Evolutionary conservation across 306 rosid species (phyloP).

Genomic region (Fagus crenata): DNA sequence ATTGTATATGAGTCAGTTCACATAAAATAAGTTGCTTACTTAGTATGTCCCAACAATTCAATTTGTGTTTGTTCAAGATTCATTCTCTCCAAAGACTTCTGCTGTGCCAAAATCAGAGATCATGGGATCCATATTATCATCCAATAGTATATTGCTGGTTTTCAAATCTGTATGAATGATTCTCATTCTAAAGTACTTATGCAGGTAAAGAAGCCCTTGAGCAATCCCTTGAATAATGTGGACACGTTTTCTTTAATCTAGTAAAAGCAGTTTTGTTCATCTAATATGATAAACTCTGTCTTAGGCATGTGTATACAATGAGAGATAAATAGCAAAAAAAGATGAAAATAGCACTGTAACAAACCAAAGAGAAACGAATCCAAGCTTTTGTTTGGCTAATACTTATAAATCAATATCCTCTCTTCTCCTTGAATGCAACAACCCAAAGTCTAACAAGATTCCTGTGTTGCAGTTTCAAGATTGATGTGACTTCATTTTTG

Average conservation of each 20-base stretch:
- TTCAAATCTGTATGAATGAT: constrained; percentile 17
- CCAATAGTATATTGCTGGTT: constrained; percentile 24
- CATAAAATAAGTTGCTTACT: neutral
- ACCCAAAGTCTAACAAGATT: constrained; percentile 34
- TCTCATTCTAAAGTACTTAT: constrained; percentile 24
- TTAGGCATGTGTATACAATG: no score
- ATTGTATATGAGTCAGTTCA: neutral
- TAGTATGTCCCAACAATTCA: constrained; percentile 19
- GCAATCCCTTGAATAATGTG: constrained; percentile 24
- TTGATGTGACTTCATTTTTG: constrained; percentile 33
- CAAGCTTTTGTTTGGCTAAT: constrained; percentile 35
- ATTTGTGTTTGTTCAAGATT: constrained; percentile 11
- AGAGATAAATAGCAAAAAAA: no score
- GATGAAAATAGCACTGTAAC: neutral
- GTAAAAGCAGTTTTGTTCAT: neutral
- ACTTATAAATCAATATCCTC: constrained; percentile 29
- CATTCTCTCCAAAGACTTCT: constrained; percentile 1
- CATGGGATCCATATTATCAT: constrained; percentile 14
- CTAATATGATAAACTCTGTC: no score
- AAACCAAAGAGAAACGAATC: constrained; percentile 36
- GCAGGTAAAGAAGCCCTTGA: constrained; percentile 25
- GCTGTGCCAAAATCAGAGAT: constrained; percentile 22
- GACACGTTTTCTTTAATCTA: constrained; percentile 15
- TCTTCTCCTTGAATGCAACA: constrained; percentile 32
- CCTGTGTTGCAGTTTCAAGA: constrained; percentile 27